Percentiles rank a stretch among this genome's conserved stretches.
These are phyloP conservation scores for Tricholoma flavovirens DNA, from an alignment of 768 basidiomycete species.

Conservation along the genomic window DNA sequence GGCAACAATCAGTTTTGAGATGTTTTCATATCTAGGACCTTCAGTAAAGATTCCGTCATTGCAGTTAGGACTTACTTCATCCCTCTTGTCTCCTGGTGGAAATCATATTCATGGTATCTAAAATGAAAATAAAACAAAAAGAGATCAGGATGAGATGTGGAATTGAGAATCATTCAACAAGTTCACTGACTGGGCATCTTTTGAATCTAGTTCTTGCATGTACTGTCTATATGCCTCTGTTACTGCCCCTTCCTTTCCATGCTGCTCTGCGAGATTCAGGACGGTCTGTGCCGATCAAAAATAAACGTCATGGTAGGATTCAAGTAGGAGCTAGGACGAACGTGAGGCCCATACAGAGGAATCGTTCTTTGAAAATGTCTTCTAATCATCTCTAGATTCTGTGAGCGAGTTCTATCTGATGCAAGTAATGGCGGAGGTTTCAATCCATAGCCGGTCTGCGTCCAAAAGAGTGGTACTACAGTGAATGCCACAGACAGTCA, in stretches of 20 bases:
- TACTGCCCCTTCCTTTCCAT: slow-evolving; percentile 80
- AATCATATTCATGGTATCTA: slow-evolving; percentile 85
- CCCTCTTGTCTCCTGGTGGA: slow-evolving; percentile 88
- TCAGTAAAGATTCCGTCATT: neutral
- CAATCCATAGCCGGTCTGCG: slow-evolving; percentile 77
- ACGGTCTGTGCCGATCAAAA: slow-evolving; percentile 45
- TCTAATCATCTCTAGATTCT: slow-evolving; percentile 64
- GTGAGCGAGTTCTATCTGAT: slow-evolving; percentile 63
- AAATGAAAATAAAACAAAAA: too few relatives aligned
- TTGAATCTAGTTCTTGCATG: slow-evolving; percentile 48
- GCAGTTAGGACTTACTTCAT: slow-evolving; percentile 67
- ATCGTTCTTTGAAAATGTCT: slow-evolving; percentile 68
- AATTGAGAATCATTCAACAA: neutral
- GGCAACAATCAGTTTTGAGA: slow-evolving; percentile 65
- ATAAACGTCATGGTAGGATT: neutral
- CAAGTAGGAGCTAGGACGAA: slow-evolving; percentile 21
- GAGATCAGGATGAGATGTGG: slow-evolving; percentile 3
- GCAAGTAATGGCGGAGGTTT: slow-evolving; percentile 83
- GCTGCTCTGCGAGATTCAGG: slow-evolving; percentile 87
- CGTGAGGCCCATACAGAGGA: slow-evolving; percentile 73
- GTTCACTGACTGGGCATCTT: slow-evolving; percentile 46
- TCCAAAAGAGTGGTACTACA: slow-evolving; percentile 89
- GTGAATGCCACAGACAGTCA: slow-evolving; percentile 6
- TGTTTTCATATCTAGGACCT: slow-evolving; percentile 74
- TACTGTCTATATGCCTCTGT: slow-evolving; percentile 74